A percentile compares a stretch with the other conserved stretches of the same genome.
Evolutionary conservation across 352 stramenopile species (phyloP).

Genomic region (Phytophthora sp.): DNA sequence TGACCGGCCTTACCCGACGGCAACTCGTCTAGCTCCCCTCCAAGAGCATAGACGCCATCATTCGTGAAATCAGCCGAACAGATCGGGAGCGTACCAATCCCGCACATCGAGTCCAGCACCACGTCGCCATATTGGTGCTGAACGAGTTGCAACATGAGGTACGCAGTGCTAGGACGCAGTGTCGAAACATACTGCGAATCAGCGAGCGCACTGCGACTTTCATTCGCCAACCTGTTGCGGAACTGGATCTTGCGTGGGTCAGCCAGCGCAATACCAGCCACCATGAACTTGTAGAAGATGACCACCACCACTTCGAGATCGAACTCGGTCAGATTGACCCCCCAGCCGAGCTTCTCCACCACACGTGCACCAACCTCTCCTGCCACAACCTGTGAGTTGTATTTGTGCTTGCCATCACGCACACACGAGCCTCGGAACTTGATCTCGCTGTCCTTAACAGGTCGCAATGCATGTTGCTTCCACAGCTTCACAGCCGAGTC

Average conservation of each 20-base stretch:
- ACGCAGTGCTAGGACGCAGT: slow-evolving; percentile 76
- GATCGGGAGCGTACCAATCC: slow-evolving; percentile 79
- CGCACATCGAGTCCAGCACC: slow-evolving; percentile 84
- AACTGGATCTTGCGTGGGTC: slow-evolving; percentile 68
- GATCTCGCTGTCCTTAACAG: slow-evolving; percentile 33
- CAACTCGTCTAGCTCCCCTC: slow-evolving; percentile 65
- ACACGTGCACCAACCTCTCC: slow-evolving; percentile 65
- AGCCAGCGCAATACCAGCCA: slow-evolving; percentile 68
- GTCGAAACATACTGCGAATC: slow-evolving; percentile 81
- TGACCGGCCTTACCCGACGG: slow-evolving; percentile 59
- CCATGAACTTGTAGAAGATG: slow-evolving; percentile 74
- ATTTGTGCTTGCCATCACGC: slow-evolving; percentile 75
- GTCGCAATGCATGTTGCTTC: slow-evolving; percentile 43
- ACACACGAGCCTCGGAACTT: slow-evolving; percentile 82
- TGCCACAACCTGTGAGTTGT: slow-evolving; percentile 70
- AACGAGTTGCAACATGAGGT: slow-evolving; percentile 74
- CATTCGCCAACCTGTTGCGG: slow-evolving; percentile 70
- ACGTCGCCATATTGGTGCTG: slow-evolving; percentile 64
- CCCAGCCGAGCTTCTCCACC: slow-evolving; percentile 65
- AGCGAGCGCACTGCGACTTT: slow-evolving; percentile 57
- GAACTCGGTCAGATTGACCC: slow-evolving; percentile 68
- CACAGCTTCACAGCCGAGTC: slow-evolving; percentile 61
- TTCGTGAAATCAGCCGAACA: slow-evolving; percentile 57
- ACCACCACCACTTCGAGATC: slow-evolving; percentile 78
- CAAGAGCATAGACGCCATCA: slow-evolving; percentile 65